Percentiles rank a stretch among this genome's conserved stretches.
Conservation (phyloP, 2,329 filamentous ascomycete genomes). For the Aspergillus ochraceus region DNA sequence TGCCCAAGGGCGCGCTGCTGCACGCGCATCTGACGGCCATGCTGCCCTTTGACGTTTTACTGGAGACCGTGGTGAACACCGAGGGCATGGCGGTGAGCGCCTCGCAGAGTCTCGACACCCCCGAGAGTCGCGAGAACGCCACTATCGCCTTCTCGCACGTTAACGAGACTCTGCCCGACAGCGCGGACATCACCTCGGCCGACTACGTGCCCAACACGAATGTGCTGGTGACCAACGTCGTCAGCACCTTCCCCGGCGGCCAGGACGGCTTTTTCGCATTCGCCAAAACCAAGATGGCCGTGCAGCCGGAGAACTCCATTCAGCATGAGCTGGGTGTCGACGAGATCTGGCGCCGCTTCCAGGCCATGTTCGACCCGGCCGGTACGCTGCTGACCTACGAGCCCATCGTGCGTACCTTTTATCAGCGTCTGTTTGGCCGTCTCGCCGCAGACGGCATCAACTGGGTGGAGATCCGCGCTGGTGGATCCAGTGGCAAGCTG, state of each 20-base stretch:
- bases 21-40: conserved; percentile 88
- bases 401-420: conserved; percentile 75
- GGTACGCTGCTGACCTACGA: conserved; percentile 78
- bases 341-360: conserved; percentile 81
- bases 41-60: conserved; percentile 77
- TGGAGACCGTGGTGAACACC: conserved; percentile 65
- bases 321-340: conserved; percentile 81
- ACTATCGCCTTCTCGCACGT: conserved; percentile 62
- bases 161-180: conserved; percentile 43
- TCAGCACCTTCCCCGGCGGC: conserved; percentile 69
- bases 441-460: conserved; percentile 75
- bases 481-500: conserved; percentile 70
- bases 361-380: conserved; percentile 69
- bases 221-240: conserved; percentile 60
- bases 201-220: conserved; percentile 60
- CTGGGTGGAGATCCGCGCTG: conserved; percentile 78
- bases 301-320: conserved; percentile 69
- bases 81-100: conserved; percentile 70
- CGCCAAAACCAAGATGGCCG: conserved; percentile 69
- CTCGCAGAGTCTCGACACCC: conserved; percentile 55
- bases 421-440: conserved; percentile 67
- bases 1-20: conserved; percentile 71
- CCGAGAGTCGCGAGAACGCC: conserved; percentile 53
- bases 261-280: conserved; percentile 72
- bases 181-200: conserved; percentile 61